Evolutionary conservation across 2,329 filamentous ascomycete genomes (phyloP).

Genomic region (Colletotrichum navitas): DNA sequence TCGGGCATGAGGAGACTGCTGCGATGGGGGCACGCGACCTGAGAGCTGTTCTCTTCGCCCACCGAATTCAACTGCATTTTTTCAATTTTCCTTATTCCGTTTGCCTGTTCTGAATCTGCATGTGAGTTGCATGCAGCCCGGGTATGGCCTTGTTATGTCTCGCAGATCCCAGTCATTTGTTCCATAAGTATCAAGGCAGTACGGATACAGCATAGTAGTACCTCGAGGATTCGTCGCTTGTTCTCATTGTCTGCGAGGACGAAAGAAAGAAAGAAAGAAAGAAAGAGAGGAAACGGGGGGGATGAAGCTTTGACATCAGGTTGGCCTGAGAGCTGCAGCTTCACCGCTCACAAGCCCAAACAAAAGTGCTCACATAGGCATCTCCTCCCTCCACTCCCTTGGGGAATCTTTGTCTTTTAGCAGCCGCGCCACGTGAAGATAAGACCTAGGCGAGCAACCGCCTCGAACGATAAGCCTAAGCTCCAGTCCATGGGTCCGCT

Average conservation of each 20-base stretch:
- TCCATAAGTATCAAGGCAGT: background rate
- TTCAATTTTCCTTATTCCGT: background rate
- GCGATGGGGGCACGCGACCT: conserved; percentile 41
- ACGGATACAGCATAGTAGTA: no score
- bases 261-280: background rate
- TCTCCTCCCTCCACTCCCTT: background rate
- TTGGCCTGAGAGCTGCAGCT: conserved; percentile 23
- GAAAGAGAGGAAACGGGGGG: background rate
- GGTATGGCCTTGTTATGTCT: background rate
- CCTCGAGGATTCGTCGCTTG: background rate
- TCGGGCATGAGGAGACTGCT: background rate
- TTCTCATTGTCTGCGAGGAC: background rate
- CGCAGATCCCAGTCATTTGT: conserved; percentile 9
- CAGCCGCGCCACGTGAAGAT: conserved; percentile 38
- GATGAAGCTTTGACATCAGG: conserved; percentile 5
- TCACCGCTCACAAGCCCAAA: conserved; percentile 25
- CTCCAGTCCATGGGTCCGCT: conserved; percentile 33
- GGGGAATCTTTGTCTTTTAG: conserved; percentile 2
- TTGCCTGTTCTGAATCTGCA: conserved; percentile 7
- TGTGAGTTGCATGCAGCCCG: conserved; percentile 10
- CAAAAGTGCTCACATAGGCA: conserved; percentile 19
- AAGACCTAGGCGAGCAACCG: conserved; percentile 24
- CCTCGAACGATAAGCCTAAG: conserved; percentile 36
- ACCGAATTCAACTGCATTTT: background rate
- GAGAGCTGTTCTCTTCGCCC: background rate